Base-by-base conservation (phyloP, 441 rosid species). In the Bruguiera hainesii region DNA sequence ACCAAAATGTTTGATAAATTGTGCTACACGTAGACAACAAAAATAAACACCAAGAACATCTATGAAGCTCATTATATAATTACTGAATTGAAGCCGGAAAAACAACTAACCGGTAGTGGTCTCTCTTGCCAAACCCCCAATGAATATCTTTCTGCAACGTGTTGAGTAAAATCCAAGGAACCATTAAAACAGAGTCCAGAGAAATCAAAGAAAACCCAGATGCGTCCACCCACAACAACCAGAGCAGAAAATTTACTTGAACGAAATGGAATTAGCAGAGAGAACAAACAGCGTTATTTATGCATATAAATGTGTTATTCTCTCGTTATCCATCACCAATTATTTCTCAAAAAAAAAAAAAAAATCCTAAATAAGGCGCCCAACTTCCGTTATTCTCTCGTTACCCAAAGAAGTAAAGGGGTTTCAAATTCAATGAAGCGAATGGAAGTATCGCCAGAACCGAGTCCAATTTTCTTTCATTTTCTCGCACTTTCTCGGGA, bases 111-210 rank as follows among this genome's bases (percentile, higher is more conserved):
- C 98, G 75, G 87, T 70, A 69, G 93, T 88, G 64, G 98, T 92
- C 83, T 89, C 96, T 66, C 93, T 88, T 61, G 98, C 87, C 84
- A 92, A 84, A 83, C 98, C 98, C 75, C 98, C 96, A 67, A 92
- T 81, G 81, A 92, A 92, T 64, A 92, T 87, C 80, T 92, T 92
- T 76, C 98, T 92, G 91, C 91, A 83, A 81, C 71, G 79, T 56
- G 62, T 72, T 67, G 50, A 46, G 67, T 55, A 55, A 61, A 59
- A 61, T 29, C 15, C 56, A 53, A 53, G 16, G 26, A 53, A 53
- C 28, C 15, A 53, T 2, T 53, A 9, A 21, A 53, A 53, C 16
- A 5, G 57, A 21, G 57, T 53, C 13, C 28, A 8, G 28, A 21
- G 4, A 53, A n/a, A 53, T 25, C 28, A 53, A 25, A 0, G 26